Base-by-base conservation (phyloP, 164 flowering plant genomes). In the Hamamelis virginiana region DNA sequence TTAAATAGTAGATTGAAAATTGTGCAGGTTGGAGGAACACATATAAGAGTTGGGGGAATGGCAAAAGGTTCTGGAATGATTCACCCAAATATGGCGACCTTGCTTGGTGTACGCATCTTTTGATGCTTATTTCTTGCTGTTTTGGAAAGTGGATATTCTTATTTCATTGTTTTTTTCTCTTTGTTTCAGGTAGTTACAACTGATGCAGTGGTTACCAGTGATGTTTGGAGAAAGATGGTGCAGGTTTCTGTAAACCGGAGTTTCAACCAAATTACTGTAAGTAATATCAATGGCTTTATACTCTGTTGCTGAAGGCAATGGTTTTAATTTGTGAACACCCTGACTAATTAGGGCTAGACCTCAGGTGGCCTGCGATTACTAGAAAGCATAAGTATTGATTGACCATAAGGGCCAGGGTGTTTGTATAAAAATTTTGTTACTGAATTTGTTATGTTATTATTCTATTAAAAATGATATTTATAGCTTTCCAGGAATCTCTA, bases 1-100 rank as follows among this genome's bases (percentile, higher is more conserved):
- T 33, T 33, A 33, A 33, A 33, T 33, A 33, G 6, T 6, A 11
- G 15, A 14, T 8, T 44, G 58, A 47, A 9, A 53, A 62, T 70
- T 74, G 19, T 52, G 43, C 77, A 95, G 99, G 84, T 92, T 72
- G 97, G 96, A 77, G 93, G 92, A 25, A 75, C 82, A 47, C 53
- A n/a, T n/a, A 63, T 92, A 61, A 82, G 87, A 77, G 63, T 95
- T 74, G 99, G 99, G 45, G 99, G 99, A 71, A 92, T 95, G 93
- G 99, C 99, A 62, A 95, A 92, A 80, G 99, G 99, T 66, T 95
- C 99, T 72, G 99, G 99, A 41, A 95, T 95, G 99, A 92, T 95
- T 72, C 99, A 95, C 70, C 99, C 99, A 61, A 92, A 95, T 77
- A 95, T 95, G 99, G 99, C 97, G 61, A 95, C 99, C 71, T 76